Evolutionary conservation across 1,139 yeast genomes (phyloP).

Genomic region (Saccharomyces hybrid): DNA sequence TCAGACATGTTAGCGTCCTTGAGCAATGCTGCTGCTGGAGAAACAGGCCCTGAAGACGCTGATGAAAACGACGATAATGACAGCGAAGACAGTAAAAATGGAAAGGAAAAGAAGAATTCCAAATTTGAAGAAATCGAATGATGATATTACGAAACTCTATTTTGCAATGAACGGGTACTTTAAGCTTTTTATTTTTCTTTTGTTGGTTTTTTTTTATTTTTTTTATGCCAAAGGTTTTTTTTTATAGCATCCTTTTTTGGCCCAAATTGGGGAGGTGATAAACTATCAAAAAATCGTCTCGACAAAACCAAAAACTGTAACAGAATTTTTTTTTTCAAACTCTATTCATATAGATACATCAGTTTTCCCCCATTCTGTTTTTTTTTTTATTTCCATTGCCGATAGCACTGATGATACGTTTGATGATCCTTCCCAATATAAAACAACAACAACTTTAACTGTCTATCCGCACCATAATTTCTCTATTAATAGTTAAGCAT

Average conservation of each 20-base stretch:
- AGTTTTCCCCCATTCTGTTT: neutral
- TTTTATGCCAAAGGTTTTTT: neutral
- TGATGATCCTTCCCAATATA: neutral
- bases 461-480: neutral
- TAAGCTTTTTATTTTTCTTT: constrained; percentile 2
- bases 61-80: constrained; percentile 28
- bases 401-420: neutral
- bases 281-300: neutral
- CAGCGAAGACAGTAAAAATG: constrained; percentile 25
- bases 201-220: constrained; percentile 2
- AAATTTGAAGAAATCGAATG: constrained; percentile 19
- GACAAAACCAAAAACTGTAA: neutral
- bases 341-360: neutral
- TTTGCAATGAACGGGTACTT: neutral
- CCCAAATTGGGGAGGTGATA: neutral
- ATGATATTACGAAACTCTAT: constrained; percentile 2
- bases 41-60: constrained; percentile 26
- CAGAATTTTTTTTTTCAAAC: neutral
- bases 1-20: constrained; percentile 30
- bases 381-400: neutral
- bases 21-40: constrained; percentile 33
- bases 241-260: neutral
- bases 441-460: neutral
- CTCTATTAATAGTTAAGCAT: neutral
- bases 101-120: constrained; percentile 17